Evolutionary conservation across 2,329 filamentous ascomycete genomes (phyloP).

Genomic region (Neocucurbitaria cava): DNA sequence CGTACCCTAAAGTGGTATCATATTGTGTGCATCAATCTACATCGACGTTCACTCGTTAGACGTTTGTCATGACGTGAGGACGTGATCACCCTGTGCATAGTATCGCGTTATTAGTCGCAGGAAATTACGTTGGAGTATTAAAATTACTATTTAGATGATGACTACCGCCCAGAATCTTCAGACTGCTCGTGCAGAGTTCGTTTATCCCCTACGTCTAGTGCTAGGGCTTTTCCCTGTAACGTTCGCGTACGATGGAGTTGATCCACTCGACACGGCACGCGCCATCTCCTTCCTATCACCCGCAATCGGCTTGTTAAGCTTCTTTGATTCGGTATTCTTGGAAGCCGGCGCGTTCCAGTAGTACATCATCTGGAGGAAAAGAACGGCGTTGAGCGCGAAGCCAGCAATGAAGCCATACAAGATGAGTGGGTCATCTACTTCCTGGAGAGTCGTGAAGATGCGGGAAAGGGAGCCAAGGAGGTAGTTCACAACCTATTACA

Average conservation of each 20-base stretch:
- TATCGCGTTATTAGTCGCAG: no score
- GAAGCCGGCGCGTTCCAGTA: constrained; percentile 78
- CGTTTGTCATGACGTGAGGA: background rate
- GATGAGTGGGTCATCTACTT: constrained; percentile 96
- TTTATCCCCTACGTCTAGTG: constrained; percentile 62
- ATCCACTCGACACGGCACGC: constrained; percentile 45
- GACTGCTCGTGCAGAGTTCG: background rate
- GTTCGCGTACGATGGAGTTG: constrained; percentile 46
- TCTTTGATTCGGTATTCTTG: constrained; percentile 43
- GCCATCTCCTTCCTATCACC: constrained; percentile 41
- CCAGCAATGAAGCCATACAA: constrained; percentile 93
- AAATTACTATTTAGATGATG: background rate
- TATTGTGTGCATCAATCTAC: background rate
- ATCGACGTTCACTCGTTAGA: background rate
- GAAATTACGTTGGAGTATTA: background rate
- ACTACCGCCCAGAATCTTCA: background rate
- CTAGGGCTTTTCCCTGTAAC: constrained; percentile 58
- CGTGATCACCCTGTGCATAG: background rate
- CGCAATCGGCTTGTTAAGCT: constrained; percentile 47
- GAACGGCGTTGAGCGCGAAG: constrained; percentile 84
- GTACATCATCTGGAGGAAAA: constrained; percentile 90
- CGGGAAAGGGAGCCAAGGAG: constrained; percentile 89
- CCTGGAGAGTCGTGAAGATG: constrained; percentile 97
- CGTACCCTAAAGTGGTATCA: background rate
- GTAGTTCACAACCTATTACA: constrained; percentile 90